phyloP scores from a whole-genome alignment of 2,329 filamentous ascomycete genomes.

The Nigrospora oryzae region DNA sequence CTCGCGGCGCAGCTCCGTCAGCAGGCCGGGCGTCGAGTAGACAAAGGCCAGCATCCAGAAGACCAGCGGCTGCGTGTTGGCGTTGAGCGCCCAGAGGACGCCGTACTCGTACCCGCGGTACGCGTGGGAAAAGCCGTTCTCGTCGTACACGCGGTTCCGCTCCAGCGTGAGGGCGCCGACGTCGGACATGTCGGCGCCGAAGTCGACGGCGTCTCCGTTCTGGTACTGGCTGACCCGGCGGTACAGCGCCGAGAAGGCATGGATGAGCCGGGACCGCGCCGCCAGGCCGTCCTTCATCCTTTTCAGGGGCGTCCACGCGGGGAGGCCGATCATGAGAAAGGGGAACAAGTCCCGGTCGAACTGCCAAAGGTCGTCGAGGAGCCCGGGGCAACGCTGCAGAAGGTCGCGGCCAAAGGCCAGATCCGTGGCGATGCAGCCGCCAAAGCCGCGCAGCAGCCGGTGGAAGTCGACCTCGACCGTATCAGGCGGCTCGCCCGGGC shows the following conservation, averaged over 20 bases:
- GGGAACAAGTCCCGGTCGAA: constrained; percentile 10
- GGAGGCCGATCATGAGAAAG: constrained; percentile 7
- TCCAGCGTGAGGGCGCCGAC: constrained; percentile 4
- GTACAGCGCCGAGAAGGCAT: constrained; percentile 4
- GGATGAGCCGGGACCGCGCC: constrained; percentile 4
- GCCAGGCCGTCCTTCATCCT: constrained; percentile 4
- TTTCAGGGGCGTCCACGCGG: constrained; percentile 7
- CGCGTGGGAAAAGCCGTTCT: constrained; percentile 1
- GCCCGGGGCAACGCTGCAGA: constrained; percentile 3
- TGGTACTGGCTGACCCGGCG: constrained; percentile 8
- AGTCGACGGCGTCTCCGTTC: constrained; percentile 6
- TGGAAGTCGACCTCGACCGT: constrained; percentile 7
- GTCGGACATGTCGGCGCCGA: constrained; percentile 10
- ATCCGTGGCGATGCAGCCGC: constrained; percentile 6
- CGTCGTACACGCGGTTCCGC: constrained; percentile 5
- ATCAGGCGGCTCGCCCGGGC: not conserved
- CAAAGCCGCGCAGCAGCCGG: constrained; percentile 7
- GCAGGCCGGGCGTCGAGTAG: constrained; percentile 7
- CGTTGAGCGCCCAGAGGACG: constrained; percentile 6
- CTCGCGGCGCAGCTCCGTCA: constrained; percentile 5
- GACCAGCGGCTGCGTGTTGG: constrained; percentile 5
- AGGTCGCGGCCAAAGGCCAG: constrained; percentile 8
- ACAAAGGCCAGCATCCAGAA: constrained; percentile 7
- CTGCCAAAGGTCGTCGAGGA: constrained; percentile 9
- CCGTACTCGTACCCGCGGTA: constrained; percentile 5